Conservation (phyloP, 1,284 basidiomycete genomes). For the Pascua sp. region DNA sequence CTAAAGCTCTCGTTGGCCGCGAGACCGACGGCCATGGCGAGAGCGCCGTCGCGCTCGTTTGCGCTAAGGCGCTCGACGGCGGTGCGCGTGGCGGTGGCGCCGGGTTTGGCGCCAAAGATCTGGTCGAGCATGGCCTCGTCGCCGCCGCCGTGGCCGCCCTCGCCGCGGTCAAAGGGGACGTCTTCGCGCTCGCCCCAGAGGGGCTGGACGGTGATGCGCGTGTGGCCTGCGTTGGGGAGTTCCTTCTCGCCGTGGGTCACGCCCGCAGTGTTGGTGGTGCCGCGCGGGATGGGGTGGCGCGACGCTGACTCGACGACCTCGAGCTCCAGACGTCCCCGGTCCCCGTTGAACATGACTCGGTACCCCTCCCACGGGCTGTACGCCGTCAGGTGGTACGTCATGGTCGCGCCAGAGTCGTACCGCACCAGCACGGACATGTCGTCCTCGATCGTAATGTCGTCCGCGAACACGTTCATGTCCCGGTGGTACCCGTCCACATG, state of each 20-base stretch:
- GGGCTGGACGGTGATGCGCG: slow-evolving; percentile 53
- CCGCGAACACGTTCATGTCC: slow-evolving; percentile 54
- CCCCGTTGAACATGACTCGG: slow-evolving; percentile 58
- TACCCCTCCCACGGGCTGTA: slow-evolving; percentile 55
- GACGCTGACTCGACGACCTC: slow-evolving; percentile 55
- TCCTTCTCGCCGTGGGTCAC: slow-evolving; percentile 52
- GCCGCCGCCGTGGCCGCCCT: slow-evolving; percentile 57
- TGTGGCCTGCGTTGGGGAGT: slow-evolving; percentile 54
- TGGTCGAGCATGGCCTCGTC: slow-evolving; percentile 57
- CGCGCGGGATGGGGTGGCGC: slow-evolving; percentile 24
- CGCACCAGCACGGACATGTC: slow-evolving; percentile 58
- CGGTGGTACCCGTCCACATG: slow-evolving; percentile 54
- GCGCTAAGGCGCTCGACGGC: slow-evolving; percentile 55
- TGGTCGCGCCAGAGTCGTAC: slow-evolving; percentile 55
- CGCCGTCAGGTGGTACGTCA: slow-evolving; percentile 56
- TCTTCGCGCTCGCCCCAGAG: slow-evolving; percentile 54
- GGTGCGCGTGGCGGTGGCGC: slow-evolving; percentile 48
- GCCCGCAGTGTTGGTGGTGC: slow-evolving; percentile 22
- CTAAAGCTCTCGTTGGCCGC: slow-evolving; percentile 58
- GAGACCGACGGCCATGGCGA: slow-evolving; percentile 57
- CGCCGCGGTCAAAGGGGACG: slow-evolving; percentile 52
- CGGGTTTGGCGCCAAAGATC: slow-evolving; percentile 54
- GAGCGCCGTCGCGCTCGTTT: slow-evolving; percentile 56
- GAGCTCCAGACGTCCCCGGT: slow-evolving; percentile 57
- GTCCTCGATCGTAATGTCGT: slow-evolving; percentile 58